These are phyloP conservation scores for Stemphylium beticola DNA, from an alignment of 2,329 filamentous ascomycete species.

Conservation along the genomic window DNA sequence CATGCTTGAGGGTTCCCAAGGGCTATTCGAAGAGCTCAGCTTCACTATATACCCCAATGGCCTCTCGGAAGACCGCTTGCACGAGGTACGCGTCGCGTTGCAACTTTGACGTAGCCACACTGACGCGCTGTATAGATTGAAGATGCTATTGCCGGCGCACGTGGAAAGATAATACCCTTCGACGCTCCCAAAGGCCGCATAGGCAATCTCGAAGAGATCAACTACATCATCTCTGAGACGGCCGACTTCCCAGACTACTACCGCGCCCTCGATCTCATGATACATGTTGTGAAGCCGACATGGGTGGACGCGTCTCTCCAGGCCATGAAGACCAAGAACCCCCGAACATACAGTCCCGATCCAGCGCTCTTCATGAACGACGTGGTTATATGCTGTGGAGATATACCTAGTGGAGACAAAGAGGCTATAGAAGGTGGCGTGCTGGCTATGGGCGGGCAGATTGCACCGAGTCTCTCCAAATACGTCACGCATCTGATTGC, in stretches of 20 bases:
- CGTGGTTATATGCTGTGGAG: conserved; percentile 80
- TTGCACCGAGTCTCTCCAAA: conserved; percentile 72
- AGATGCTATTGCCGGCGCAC: conserved; percentile 54
- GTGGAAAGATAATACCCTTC: conserved; percentile 55
- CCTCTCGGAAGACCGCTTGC: conserved; percentile 37
- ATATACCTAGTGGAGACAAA: conserved; percentile 84
- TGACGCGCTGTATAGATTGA: conserved; percentile 51
- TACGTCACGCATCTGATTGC: conserved; percentile 89
- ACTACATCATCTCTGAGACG: conserved; percentile 74
- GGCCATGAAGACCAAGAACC: conserved; percentile 73
- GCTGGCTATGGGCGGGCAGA: conserved; percentile 85
- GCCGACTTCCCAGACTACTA: conserved; percentile 92
- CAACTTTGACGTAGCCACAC: conserved; percentile 4
- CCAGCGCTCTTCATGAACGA: conserved; percentile 88
- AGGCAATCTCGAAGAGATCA: conserved; percentile 55
- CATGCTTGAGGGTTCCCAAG: conserved; percentile 38
- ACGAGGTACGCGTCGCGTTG: conserved; percentile 38
- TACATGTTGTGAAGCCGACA: conserved; percentile 79
- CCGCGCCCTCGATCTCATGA: conserved; percentile 74
- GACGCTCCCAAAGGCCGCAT: conserved; percentile 49
- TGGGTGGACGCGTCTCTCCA: conserved; percentile 79
- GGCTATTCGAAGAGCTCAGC: conserved; percentile 48
- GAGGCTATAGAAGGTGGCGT: conserved; percentile 92
- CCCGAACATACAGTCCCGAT: conserved; percentile 87
- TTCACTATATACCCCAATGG: conserved; percentile 54